Evolutionary conservation across 192 early-diverging fungal species (phyloP).

Genomic region (Oehlia diaphana): DNA sequence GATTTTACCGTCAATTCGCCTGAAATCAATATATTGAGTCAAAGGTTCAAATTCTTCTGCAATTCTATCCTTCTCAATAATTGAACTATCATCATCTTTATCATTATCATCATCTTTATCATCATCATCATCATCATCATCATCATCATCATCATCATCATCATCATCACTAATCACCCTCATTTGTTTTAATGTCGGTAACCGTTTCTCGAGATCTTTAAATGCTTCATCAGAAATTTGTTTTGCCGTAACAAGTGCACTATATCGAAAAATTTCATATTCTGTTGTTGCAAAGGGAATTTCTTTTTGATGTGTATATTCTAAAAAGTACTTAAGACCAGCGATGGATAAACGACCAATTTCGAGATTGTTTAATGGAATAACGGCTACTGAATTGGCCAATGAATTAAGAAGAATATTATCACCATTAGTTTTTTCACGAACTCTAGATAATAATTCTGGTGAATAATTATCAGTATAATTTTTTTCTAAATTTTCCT

Average conservation of each 20-base stretch:
- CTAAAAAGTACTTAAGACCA: not conserved
- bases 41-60: not conserved
- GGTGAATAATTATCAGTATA: not conserved
- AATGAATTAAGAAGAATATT: conserved; percentile 4
- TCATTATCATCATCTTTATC: not conserved
- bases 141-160: not conserved
- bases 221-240: not conserved
- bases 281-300: not conserved
- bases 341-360: not conserved
- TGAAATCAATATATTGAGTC: not conserved
- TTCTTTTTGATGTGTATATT: not conserved
- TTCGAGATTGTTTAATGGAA: not conserved
- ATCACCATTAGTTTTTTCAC: not conserved
- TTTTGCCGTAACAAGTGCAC: not conserved
- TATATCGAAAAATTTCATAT: not conserved
- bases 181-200: not conserved
- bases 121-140: not conserved
- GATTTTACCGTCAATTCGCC: not conserved
- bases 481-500: not conserved
- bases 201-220: not conserved
- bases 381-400: not conserved
- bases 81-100: not conserved
- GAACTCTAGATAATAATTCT: not conserved
- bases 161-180: not conserved
- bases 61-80: not conserved